Conservation (phyloP, 148 eudicot species). For the Cornus suecica region DNA sequence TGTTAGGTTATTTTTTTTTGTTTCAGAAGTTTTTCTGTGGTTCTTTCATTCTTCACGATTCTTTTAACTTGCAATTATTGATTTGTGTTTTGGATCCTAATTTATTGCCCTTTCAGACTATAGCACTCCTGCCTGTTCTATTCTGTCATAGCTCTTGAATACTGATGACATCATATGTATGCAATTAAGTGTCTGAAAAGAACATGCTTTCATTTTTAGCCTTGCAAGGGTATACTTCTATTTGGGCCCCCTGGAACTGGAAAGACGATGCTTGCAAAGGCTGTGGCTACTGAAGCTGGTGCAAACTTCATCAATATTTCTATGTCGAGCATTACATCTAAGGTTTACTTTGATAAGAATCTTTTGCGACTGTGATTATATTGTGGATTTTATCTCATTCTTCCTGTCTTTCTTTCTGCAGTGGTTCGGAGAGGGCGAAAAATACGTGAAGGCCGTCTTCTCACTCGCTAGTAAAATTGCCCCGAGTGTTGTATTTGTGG, state of each 20-base stretch:
- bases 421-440: conserved; percentile 99
- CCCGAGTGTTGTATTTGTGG: conserved; percentile 96
- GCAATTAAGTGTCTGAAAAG: background rate
- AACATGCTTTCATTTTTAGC: conserved; percentile 47
- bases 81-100: background rate
- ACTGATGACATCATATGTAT: background rate
- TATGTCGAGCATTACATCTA: conserved; percentile 96
- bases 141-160: background rate
- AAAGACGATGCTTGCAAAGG: conserved; percentile 98
- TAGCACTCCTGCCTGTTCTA: background rate
- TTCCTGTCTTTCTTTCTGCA: conserved; percentile 31
- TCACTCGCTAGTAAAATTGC: conserved; percentile 94
- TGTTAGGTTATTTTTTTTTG: background rate
- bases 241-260: conserved; percentile 99
- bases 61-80: background rate
- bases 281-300: conserved; percentile 99
- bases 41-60: background rate
- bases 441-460: conserved; percentile 97
- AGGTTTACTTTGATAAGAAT: conserved; percentile 37
- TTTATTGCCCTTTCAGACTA: background rate
- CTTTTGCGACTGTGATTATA: background rate
- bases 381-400: conserved; percentile 10
- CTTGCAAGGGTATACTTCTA: conserved; percentile 95
- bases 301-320: conserved; percentile 97
- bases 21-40: background rate